phyloP scores from a whole-genome alignment of 2,329 filamentous ascomycete genomes.

The Zopfia rhizophila region DNA sequence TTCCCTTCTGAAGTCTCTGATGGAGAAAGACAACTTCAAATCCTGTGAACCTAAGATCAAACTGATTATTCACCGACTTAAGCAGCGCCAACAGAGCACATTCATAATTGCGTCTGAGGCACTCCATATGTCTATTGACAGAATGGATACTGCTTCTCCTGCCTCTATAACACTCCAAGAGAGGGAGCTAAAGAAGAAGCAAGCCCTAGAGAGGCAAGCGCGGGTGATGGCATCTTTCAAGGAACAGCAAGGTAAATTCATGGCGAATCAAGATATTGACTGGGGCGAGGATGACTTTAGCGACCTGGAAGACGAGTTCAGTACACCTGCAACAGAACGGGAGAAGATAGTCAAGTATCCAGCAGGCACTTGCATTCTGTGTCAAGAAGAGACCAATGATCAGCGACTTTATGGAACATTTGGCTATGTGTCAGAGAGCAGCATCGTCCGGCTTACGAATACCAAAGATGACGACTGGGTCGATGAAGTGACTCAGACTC shows the following conservation, averaged over 20 bases:
- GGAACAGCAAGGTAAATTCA: slow-evolving; percentile 93
- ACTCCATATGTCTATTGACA: slow-evolving; percentile 74
- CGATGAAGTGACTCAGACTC: slow-evolving; percentile 81
- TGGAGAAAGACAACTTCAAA: slow-evolving; percentile 78
- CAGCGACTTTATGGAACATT: slow-evolving; percentile 91
- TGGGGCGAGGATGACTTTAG: slow-evolving; percentile 87
- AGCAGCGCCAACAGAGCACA: slow-evolving; percentile 78
- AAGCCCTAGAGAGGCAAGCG: slow-evolving; percentile 88
- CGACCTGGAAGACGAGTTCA: slow-evolving; percentile 74
- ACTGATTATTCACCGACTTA: slow-evolving; percentile 84
- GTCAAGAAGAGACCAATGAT: slow-evolving; percentile 95
- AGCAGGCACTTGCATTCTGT: slow-evolving; percentile 91
- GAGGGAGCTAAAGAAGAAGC: slow-evolving; percentile 87
- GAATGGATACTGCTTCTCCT: slow-evolving; percentile 85
- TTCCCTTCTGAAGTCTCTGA: slow-evolving; percentile 63
- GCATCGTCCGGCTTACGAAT: slow-evolving; percentile 86
- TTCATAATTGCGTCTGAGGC: slow-evolving; percentile 75
- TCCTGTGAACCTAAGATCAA: slow-evolving; percentile 85
- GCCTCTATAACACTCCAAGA: slow-evolving; percentile 70
- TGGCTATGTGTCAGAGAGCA: slow-evolving; percentile 86
- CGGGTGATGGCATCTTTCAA: slow-evolving; percentile 98
- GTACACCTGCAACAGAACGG: slow-evolving; percentile 69
- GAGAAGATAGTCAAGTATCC: slow-evolving; percentile 90
- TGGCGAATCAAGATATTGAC: slow-evolving; percentile 88
- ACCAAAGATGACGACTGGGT: slow-evolving; percentile 84